phyloP scores from a whole-genome alignment of 75 land plant genomes.

The Picea sitchensis region DNA sequence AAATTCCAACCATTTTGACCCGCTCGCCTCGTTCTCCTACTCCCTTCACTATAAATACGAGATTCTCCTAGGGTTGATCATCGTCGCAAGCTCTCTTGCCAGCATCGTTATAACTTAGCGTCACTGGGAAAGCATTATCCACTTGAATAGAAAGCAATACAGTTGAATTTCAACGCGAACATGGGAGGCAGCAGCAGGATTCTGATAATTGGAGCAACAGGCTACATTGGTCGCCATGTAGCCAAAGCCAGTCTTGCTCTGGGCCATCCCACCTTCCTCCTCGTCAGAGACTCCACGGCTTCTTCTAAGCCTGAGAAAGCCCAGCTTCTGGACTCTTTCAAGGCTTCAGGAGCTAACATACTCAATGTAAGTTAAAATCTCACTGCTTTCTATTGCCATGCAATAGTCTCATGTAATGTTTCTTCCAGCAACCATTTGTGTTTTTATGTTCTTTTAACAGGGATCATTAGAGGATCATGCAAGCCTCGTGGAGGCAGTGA shows the following conservation, averaged over 20 bases:
- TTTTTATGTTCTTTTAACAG: constrained; percentile 11
- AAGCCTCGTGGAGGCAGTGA: constrained; percentile 40
- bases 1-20: too few species aligned
- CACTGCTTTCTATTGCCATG: too few species aligned
- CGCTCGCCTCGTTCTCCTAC: too few species aligned
- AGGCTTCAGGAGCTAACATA: constrained; percentile 36
- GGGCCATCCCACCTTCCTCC: constrained; percentile 60
- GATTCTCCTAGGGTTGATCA: too few species aligned
- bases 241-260: constrained; percentile 42
- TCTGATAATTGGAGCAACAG: constrained; percentile 68
- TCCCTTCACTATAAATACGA: too few species aligned
- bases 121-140: background rate
- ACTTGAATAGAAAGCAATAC: background rate
- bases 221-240: constrained; percentile 66
- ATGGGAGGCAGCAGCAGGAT: constrained; percentile 39
- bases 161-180: background rate
- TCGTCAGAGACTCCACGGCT: constrained; percentile 35
- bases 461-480: constrained; percentile 52
- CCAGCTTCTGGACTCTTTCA: constrained; percentile 36
- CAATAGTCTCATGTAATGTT: too few species aligned
- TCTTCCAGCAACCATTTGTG: background rate
- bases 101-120: too few species aligned
- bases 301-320: constrained; percentile 36
- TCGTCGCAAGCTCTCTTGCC: too few species aligned
- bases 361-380: constrained; percentile 19